Evolutionary conservation across 495 filamentous ascomycete genomes (phyloP).

Genomic region (Penicillium simplicissimum): DNA sequence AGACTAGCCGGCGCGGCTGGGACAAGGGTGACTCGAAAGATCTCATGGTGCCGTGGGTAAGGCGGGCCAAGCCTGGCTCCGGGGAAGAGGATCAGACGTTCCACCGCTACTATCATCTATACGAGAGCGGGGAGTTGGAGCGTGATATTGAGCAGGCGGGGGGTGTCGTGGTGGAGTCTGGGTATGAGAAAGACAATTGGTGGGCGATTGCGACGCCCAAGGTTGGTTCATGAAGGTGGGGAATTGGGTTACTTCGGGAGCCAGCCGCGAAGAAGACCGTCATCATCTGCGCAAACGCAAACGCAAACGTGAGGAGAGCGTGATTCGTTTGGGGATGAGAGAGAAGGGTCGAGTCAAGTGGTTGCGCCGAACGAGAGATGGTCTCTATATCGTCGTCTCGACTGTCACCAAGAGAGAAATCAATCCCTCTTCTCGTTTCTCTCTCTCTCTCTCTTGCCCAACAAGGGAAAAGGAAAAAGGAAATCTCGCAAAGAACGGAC

Average conservation of each 20-base stretch:
- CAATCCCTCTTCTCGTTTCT: neutral
- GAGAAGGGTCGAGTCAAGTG: neutral
- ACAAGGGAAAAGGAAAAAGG: constrained; percentile 9
- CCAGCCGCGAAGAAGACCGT: constrained; percentile 39
- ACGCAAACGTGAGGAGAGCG: neutral
- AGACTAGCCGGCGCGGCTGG: constrained; percentile 87
- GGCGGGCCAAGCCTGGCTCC: constrained; percentile 42
- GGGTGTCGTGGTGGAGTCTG: constrained; percentile 72
- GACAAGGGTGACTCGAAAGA: constrained; percentile 84
- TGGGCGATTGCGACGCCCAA: constrained; percentile 68
- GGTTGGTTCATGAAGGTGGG: constrained; percentile 12
- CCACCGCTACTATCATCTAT: constrained; percentile 94
- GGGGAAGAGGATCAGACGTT: constrained; percentile 50
- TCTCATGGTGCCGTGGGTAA: constrained; percentile 95
- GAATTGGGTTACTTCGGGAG: constrained; percentile 28
- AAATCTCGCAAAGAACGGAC: constrained; percentile 20
- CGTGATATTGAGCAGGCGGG: constrained; percentile 74
- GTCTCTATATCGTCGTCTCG: neutral
- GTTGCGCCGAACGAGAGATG: constrained; percentile 3
- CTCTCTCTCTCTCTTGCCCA: neutral
- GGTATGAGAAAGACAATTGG: constrained; percentile 99
- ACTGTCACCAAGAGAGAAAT: neutral
- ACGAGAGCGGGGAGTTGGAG: constrained; percentile 83
- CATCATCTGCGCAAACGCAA: neutral
- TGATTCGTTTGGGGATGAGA: neutral